Base-by-base conservation (phyloP, 2,329 filamentous ascomycete genomes). In the Fusarium nematophilum region DNA sequence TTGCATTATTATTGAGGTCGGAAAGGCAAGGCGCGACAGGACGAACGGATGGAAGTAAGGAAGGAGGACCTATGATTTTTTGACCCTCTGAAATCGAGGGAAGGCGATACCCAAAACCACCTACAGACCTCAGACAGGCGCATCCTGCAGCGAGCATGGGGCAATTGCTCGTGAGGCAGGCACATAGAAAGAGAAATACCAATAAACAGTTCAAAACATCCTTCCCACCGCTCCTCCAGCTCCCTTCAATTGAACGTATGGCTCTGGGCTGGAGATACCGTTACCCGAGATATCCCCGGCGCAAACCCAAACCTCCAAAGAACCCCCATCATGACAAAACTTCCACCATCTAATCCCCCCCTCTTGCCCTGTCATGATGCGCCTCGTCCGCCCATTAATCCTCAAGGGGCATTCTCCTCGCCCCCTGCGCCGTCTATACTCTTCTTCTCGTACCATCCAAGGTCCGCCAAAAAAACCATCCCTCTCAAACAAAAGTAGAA, bases 401-500 rank as follows among this genome's bases (percentile, higher is more conserved):
- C 42, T 51, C 14, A 8, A 11, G 23, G 56, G 56, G n/a, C 14
- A 45, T 1, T 23, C 21, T 5, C 36, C 30, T 6, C 17, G 25
- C 7, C 21, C 38, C 6, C n/a, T 46, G 2, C 36, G 34, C n/a
- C 59, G 67, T 5, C 31, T 59, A 3, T 70, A 69, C 37, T 73
- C 71, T 13, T 69, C 71, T 6, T 63, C 64, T 10, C 69, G 69
- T 18, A 66, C 37, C 5, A 66, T 74, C 8, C 54, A 69, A 70
- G 69, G 73, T 68, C 36, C 34, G 52, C n/a, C n/a, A n/a, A n/a
- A 9, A n/a, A 13, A 14, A 11, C 6, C 38, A 18, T n/a, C 5
- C 11, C 13, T 33, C 37, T 13, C 10, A 29, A 40, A 40, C 40
- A 30, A 62, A 43, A 56, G 54, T 51, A n/a, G n/a, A n/a, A n/a